phyloP scores from a whole-genome alignment of 2,329 filamentous ascomycete genomes.

The Rachicladosporium sp. region DNA sequence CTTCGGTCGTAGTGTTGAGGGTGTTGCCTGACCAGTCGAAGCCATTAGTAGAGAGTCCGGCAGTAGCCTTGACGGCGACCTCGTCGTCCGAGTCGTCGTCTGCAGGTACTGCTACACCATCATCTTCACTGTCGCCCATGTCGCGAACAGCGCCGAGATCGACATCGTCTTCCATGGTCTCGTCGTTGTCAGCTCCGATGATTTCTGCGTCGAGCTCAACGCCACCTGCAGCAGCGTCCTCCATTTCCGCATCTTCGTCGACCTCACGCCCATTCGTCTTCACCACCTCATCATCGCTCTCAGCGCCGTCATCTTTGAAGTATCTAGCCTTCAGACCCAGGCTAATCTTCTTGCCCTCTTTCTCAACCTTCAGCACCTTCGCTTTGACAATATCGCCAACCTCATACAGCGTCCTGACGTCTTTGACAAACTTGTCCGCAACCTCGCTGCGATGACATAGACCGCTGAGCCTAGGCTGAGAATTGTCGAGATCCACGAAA shows the following conservation, averaged over 20 bases:
- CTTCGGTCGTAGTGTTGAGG: slow-evolving; percentile 40
- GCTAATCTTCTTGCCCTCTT: slow-evolving; percentile 63
- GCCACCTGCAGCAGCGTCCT: slow-evolving; percentile 12
- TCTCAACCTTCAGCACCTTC: slow-evolving; percentile 67
- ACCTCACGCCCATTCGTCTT: slow-evolving; percentile 20
- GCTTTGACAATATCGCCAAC: slow-evolving; percentile 92
- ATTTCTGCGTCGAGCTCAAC: slow-evolving; percentile 6
- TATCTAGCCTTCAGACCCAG: slow-evolving; percentile 91
- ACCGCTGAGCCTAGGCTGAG: slow-evolving; percentile 69
- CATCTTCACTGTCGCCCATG: slow-evolving; percentile 34
- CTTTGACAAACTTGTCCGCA: slow-evolving; percentile 68
- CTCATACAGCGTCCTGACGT: slow-evolving; percentile 80
- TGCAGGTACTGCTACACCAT: slow-evolving; percentile 39
- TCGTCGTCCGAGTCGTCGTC: slow-evolving; percentile 26
- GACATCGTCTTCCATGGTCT: slow-evolving; percentile 21
- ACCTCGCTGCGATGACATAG: slow-evolving; percentile 88
- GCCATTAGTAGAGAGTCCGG: slow-evolving; percentile 54
- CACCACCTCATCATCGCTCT: slow-evolving; percentile 31
- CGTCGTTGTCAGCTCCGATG: slow-evolving; percentile 19
- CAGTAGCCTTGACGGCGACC: slow-evolving; percentile 17
- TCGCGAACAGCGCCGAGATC: slow-evolving; percentile 35
- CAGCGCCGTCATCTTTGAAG: slow-evolving; percentile 47
- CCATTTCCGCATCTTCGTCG: slow-evolving; percentile 19
- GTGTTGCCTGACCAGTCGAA: slow-evolving; percentile 77
- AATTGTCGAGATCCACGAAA: slow-evolving; percentile 82